phyloP scores from a whole-genome alignment of 2,329 filamentous ascomycete genomes.

The Botrytis medusae region DNA sequence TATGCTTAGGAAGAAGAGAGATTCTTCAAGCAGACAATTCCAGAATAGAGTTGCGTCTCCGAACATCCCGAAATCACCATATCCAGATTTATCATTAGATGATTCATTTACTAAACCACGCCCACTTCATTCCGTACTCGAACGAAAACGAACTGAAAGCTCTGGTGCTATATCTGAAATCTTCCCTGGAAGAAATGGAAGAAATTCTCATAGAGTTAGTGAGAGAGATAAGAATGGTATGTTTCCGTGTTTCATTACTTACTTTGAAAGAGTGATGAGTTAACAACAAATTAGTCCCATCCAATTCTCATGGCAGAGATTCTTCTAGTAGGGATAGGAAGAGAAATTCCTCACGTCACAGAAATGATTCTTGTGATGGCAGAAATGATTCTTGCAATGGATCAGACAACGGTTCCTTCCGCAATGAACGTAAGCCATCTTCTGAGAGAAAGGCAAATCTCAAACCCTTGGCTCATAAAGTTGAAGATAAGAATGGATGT shows the following conservation, averaged over 20 bases:
- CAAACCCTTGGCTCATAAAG: too few relatives aligned
- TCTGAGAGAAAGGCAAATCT: not conserved
- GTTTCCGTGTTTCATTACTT: not conserved
- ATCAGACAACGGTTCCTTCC: not conserved
- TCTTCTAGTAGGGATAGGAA: not conserved
- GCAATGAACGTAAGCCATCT: not conserved
- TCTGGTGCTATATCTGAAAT: not conserved
- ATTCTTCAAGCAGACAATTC: not conserved
- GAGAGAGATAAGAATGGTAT: not conserved
- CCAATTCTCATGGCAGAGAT: too few relatives aligned
- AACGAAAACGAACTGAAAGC: not conserved
- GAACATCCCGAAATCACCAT: not conserved
- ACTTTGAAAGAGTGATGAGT: not conserved
- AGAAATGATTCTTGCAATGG: not conserved
- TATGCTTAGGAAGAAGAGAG: not conserved
- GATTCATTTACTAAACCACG: not conserved
- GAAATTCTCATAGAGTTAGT: not conserved
- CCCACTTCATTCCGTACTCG: not conserved
- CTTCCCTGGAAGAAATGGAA: not conserved
- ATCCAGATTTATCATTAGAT: not conserved
- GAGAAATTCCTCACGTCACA: fast-evolving
- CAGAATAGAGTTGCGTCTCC: too few relatives aligned
- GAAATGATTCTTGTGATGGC: not conserved
- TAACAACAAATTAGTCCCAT: not conserved
- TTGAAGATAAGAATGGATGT: not conserved